phyloP scores from a whole-genome alignment of 2,329 filamentous ascomycete genomes.

The Cladosporium sp. region DNA sequence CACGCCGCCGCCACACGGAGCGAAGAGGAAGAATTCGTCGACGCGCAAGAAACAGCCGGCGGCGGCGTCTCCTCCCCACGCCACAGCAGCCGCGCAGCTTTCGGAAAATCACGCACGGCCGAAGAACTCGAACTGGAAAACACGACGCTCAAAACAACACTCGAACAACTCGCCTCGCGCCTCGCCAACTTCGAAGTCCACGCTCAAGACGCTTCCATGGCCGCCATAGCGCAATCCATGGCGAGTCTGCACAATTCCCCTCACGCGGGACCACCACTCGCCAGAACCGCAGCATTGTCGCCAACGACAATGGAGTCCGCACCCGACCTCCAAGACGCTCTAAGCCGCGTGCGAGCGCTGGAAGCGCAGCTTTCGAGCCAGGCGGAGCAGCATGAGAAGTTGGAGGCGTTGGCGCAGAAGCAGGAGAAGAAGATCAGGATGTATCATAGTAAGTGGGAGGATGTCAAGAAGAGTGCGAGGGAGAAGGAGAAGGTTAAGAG shows the following conservation, averaged over 20 bases:
- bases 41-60: constrained; percentile 52
- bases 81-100: constrained; percentile 29
- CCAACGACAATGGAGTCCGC: constrained; percentile 13
- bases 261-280: neutral
- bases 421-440: constrained; percentile 60
- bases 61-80: constrained; percentile 53
- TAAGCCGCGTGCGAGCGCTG: constrained; percentile 34
- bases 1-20: constrained; percentile 18
- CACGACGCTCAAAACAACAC: constrained; percentile 72
- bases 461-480: constrained; percentile 60
- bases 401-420: constrained; percentile 58
- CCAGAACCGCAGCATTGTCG: constrained; percentile 7
- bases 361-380: constrained; percentile 60
- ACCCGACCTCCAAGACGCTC: constrained; percentile 24
- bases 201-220: constrained; percentile 69
- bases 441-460: constrained; percentile 64
- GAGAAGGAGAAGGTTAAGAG: constrained; percentile 15
- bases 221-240: constrained; percentile 78
- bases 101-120: constrained; percentile 56
- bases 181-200: constrained; percentile 92
- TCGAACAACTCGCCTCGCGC: constrained; percentile 80
- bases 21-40: constrained; percentile 74
- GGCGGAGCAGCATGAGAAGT: constrained; percentile 55
- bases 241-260: constrained; percentile 38
- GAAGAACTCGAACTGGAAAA: constrained; percentile 92